These are phyloP conservation scores for Aspergillus cejpii DNA, from an alignment of 2,329 filamentous ascomycete genomes.

Conservation along the genomic window DNA sequence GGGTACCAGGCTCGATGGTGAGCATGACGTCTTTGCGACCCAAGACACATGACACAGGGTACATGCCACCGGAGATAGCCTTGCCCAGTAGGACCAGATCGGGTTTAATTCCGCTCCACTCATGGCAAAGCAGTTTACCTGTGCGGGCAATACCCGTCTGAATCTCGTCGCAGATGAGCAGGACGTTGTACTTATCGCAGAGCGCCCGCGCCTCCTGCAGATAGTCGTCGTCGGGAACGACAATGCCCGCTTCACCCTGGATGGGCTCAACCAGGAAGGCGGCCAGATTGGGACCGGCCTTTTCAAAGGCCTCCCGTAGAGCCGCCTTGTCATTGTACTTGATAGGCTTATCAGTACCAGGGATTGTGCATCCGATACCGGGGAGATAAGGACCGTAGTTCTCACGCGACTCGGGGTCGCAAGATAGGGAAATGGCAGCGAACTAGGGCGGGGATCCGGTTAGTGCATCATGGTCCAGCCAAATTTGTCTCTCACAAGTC, in stretches of 20 bases:
- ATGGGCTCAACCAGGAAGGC: conserved; percentile 95
- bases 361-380: conserved; percentile 69
- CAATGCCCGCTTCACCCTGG: conserved; percentile 93
- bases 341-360: conserved; percentile 69
- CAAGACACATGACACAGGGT: conserved; percentile 92
- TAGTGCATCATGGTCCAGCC: background rate
- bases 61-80: conserved; percentile 97
- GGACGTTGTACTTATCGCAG: conserved; percentile 90
- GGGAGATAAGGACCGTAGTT: conserved; percentile 97
- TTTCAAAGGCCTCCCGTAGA: conserved; percentile 69
- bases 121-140: conserved; percentile 83
- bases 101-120: conserved; percentile 93
- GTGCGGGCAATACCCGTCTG: conserved; percentile 96
- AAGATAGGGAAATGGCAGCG: conserved; percentile 89
- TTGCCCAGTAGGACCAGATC: conserved; percentile 94
- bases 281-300: conserved; percentile 75
- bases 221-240: conserved; percentile 88
- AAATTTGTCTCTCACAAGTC: background rate
- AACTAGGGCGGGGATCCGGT: conserved; percentile 51
- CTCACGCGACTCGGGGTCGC: conserved; percentile 87
- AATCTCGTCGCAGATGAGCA: conserved; percentile 97
- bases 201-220: conserved; percentile 70
- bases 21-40: conserved; percentile 88
- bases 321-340: conserved; percentile 80
- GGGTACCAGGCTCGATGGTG: conserved; percentile 89